Conservation (phyloP, 139 green algal genomes). For the Chlamydomonas sphaeroides region DNA sequence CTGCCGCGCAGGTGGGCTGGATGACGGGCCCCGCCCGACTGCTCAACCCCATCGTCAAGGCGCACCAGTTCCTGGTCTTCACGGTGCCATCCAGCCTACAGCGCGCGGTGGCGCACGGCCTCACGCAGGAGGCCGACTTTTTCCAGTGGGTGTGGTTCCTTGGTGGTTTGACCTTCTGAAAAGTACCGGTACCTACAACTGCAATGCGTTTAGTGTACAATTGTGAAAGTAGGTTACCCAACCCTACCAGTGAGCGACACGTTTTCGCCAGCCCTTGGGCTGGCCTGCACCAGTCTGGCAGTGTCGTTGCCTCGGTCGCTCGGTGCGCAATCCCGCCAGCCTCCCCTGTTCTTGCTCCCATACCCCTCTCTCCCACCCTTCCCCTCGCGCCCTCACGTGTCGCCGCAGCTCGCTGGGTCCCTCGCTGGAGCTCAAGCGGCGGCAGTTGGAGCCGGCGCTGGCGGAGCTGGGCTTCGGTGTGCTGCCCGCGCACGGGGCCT, state of each 20-base stretch:
- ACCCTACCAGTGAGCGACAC: too few relatives aligned
- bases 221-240: too few relatives aligned
- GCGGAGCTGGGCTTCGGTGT: slow-evolving; percentile 70
- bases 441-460: slow-evolving; percentile 28
- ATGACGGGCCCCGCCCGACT: slow-evolving; percentile 71
- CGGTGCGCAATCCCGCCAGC: not conserved
- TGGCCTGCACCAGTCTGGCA: too few relatives aligned
- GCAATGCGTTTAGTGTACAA: too few relatives aligned
- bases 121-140: slow-evolving; percentile 73
- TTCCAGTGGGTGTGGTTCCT: slow-evolving; percentile 61
- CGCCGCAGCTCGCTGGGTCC: slow-evolving; percentile 32
- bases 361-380: not conserved
- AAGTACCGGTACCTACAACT: too few relatives aligned
- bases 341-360: too few relatives aligned
- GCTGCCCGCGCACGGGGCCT: slow-evolving; percentile 74
- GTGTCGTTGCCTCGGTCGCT: too few relatives aligned
- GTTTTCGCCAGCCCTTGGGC: too few relatives aligned
- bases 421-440: slow-evolving; percentile 31
- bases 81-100: slow-evolving; percentile 80
- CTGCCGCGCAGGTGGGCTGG: slow-evolving; percentile 77
- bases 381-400: not conserved
- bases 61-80: slow-evolving; percentile 87
- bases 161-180: too few relatives aligned
- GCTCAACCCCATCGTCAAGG: slow-evolving; percentile 77
- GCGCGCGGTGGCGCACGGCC: slow-evolving; percentile 73